phyloP scores from a whole-genome alignment of 164 flowering plant species.

The Annona squamosa region DNA sequence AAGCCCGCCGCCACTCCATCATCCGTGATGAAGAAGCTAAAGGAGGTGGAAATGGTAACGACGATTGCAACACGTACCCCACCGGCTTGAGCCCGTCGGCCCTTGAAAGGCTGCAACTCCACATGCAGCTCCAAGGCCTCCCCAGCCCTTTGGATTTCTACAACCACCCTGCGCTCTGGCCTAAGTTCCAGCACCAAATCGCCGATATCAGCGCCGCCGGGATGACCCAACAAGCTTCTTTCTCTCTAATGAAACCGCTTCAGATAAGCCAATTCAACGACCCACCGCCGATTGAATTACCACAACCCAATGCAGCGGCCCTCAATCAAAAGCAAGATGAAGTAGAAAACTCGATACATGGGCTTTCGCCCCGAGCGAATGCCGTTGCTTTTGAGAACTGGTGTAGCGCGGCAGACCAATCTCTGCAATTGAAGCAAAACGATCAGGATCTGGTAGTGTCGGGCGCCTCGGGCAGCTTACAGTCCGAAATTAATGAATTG shows the following conservation, averaged over 20 bases:
- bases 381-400: neutral
- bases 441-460: constrained; percentile 5
- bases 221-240: constrained; percentile 17
- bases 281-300: constrained; percentile 7
- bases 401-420: neutral
- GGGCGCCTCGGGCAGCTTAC: constrained; percentile 14
- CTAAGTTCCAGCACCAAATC: constrained; percentile 27
- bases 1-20: constrained; percentile 16
- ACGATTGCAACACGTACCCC: constrained; percentile 15
- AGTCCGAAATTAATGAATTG: constrained; percentile 41
- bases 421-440: constrained; percentile 8
- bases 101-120: constrained; percentile 81
- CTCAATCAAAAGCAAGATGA: constrained; percentile 8
- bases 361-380: constrained; percentile 13
- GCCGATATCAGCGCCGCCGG: neutral
- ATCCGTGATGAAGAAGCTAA: constrained; percentile 15
- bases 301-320: neutral
- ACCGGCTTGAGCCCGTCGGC: constrained; percentile 54
- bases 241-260: constrained; percentile 8
- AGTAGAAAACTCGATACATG: constrained; percentile 21
- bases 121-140: constrained; percentile 55
- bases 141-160: constrained; percentile 46
- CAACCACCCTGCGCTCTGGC: constrained; percentile 49
- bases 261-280: constrained; percentile 14
- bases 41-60: constrained; percentile 7